Evolutionary conservation across 1,284 basidiomycete genomes (phyloP).

Genomic region (Pascua sp.): DNA sequence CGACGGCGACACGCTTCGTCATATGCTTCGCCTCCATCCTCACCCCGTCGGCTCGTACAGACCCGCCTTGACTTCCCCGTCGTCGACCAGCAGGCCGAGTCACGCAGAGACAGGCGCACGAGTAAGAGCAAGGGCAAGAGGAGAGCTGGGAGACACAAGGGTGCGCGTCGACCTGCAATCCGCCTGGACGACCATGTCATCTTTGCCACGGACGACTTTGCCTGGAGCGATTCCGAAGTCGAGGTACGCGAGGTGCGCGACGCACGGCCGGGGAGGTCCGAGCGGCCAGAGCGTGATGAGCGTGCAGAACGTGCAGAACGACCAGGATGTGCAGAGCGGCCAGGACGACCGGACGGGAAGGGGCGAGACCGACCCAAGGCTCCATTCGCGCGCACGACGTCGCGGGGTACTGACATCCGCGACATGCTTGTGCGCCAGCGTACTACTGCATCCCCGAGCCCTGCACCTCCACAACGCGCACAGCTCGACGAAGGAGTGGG

Average conservation of each 20-base stretch:
- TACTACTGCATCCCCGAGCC: neutral
- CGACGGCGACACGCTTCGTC: too few relatives aligned
- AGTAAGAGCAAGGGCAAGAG: neutral
- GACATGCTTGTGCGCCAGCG: neutral
- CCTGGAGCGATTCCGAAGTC: constrained; percentile 23
- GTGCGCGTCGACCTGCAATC: constrained; percentile 32
- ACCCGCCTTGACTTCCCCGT: constrained; percentile 33
- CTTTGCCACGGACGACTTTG: constrained; percentile 41
- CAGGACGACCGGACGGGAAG: too few relatives aligned
- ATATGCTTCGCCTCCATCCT: neutral
- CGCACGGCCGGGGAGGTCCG: too few relatives aligned
- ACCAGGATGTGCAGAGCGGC: too few relatives aligned
- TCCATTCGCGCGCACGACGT: constrained; percentile 1
- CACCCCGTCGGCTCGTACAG: constrained; percentile 18
- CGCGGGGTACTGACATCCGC: neutral
- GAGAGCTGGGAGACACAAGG: neutral
- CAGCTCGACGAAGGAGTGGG: constrained; percentile 37
- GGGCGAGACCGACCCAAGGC: neutral
- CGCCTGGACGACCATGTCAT: constrained; percentile 40
- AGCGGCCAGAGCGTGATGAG: neutral
- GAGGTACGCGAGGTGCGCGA: constrained; percentile 7
- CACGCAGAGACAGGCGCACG: neutral
- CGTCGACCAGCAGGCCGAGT: constrained; percentile 5
- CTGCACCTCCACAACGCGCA: neutral
- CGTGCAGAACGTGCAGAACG: too few relatives aligned